These are phyloP conservation scores for Inga leiocalycina DNA, from an alignment of 306 rosid genomes.

Conservation along the genomic window DNA sequence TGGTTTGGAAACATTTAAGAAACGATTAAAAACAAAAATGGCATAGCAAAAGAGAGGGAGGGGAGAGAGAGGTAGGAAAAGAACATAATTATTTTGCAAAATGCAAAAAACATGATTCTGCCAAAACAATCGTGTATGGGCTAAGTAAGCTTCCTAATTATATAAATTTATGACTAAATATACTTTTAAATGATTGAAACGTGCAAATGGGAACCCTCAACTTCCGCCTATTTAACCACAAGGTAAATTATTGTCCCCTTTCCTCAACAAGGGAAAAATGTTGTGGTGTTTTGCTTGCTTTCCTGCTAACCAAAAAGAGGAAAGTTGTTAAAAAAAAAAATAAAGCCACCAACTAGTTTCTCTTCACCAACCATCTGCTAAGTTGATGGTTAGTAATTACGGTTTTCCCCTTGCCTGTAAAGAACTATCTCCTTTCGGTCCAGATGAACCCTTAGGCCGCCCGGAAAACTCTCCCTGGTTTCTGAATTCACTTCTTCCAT, in stretches of 20 bases:
- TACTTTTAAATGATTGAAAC: conserved; percentile 44
- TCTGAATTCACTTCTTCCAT: conserved; percentile 82
- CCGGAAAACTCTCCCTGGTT: conserved; percentile 83
- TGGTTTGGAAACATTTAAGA: neutral
- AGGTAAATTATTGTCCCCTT: conserved; percentile 28
- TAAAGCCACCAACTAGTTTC: conserved; percentile 40
- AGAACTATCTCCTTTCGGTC: conserved; percentile 67
- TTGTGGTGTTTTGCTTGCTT: conserved; percentile 31
- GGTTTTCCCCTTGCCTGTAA: conserved; percentile 60
- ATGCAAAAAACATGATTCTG: neutral
- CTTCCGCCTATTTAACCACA: conserved; percentile 41
- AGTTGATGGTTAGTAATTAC: conserved; percentile 38
- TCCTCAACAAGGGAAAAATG: conserved; percentile 29
- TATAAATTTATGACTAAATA: conserved; percentile 19
- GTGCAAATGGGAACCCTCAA: conserved; percentile 41
- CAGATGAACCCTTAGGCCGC: conserved; percentile 58
- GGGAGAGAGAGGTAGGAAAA: neutral
- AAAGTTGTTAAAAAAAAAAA: neutral
- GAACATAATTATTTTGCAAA: neutral
- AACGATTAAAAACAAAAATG: neutral
- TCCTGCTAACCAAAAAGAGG: neutral
- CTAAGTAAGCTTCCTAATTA: conserved; percentile 2
- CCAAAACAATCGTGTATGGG: conserved; percentile 34
- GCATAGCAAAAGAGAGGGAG: neutral
- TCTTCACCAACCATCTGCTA: conserved; percentile 37